Evolutionary conservation across 192 early-diverging fungal genomes (phyloP), one percentile per base, ranked within the genome.

Genomic region (Backusella luteola): DNA sequence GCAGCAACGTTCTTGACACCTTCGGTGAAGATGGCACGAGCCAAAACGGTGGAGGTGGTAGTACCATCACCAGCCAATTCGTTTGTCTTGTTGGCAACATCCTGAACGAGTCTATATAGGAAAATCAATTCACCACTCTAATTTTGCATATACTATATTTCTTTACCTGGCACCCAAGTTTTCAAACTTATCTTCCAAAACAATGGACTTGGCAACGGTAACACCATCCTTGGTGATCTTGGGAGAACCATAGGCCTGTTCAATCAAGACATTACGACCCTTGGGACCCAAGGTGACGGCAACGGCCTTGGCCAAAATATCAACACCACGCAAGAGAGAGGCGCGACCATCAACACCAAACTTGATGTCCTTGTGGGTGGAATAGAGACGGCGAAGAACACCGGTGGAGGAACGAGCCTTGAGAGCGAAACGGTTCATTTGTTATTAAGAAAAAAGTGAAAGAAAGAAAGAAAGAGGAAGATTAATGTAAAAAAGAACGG

Each of bases 191-290:
- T 99, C 96, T 84, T 98, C 94, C 39, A 99, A 90, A 39, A 91
- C 87, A 84, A 99, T 96, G 77, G 95, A 92, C 89, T 98, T 99
- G 71, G 98, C 98, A 26, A 99, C 98, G 67, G 98, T 97, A 46
- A 99, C 98, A 84, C 98, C 98, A 85, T 99, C 98, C 93, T 99
- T 99, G 84, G 98, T 99, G 88, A 99, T 99, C 90, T 98, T 99
- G 76, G 98, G 98, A 44, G 92, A 90, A 42, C 97, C 98, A 76
- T 97, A 99, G 42, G 95, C 82, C 85, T 99, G 98, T 84, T 98
- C 96, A 82, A 99, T 99, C 75, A 99, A 88, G 23, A 99, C 98
- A 82, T 98, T 98, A 80, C 98, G 91, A 80, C 98, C 98, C 88
- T 98, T 98, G 77, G 98, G 98, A 36, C 98, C 98, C 29, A 99